Evolutionary conservation across 257 asterid genomes (phyloP).

Genomic region (Primulina huaijiensis): DNA sequence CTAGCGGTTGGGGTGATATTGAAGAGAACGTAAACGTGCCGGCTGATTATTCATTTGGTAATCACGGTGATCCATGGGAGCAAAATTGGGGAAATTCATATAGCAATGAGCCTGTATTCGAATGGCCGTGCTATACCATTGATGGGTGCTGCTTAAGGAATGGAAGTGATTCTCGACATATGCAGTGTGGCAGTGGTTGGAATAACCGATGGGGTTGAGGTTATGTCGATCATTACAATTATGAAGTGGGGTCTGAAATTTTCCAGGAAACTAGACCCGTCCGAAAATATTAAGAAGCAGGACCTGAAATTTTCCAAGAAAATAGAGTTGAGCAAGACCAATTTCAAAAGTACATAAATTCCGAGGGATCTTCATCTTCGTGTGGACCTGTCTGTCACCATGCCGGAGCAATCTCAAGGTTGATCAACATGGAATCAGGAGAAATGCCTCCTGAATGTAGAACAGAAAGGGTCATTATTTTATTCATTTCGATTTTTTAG

Average conservation of each 20-base stretch:
- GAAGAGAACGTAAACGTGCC: slow-evolving; percentile 37
- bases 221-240: background rate
- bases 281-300: too few species aligned
- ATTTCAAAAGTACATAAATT: background rate
- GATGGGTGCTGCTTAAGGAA: slow-evolving; percentile 30
- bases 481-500: background rate
- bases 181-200: slow-evolving; percentile 24
- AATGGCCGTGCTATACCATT: slow-evolving; percentile 28
- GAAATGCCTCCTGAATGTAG: slow-evolving; percentile 6
- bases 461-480: background rate
- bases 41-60: slow-evolving; percentile 24
- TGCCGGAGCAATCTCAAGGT: background rate
- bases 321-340: too few species aligned
- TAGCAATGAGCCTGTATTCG: slow-evolving; percentile 28
- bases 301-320: too few species aligned
- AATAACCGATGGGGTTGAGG: background rate
- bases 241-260: background rate
- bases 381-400: too few species aligned
- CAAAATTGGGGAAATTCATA: slow-evolving; percentile 26
- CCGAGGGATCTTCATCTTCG: too few species aligned
- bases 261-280: background rate
- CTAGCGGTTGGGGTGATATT: slow-evolving; percentile 63
- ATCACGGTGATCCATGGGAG: slow-evolving; percentile 32
- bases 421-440: too few species aligned
- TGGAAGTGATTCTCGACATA: background rate